Percentiles rank a stretch among this genome's conserved stretches.
Conservation (phyloP, 805 yeast species). For the Cyberlindnera americana region DNA sequence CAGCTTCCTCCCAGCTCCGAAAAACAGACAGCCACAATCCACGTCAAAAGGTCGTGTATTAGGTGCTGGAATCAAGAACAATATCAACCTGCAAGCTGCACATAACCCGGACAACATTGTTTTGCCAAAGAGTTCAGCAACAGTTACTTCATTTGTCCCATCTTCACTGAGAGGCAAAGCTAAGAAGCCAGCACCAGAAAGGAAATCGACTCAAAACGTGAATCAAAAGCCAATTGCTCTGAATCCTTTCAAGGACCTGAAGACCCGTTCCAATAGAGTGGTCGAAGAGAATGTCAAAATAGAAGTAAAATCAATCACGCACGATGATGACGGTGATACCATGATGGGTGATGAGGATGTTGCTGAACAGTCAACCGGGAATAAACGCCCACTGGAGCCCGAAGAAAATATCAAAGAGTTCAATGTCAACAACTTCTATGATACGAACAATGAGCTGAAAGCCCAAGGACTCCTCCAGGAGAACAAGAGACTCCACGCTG, state of each 20-base stretch:
- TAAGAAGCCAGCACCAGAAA: neutral
- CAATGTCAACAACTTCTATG: slow-evolving; percentile 20
- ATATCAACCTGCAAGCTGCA: slow-evolving; percentile 14
- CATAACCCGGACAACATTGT: slow-evolving; percentile 20
- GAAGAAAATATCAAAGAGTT: slow-evolving; percentile 21
- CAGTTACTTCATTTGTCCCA: slow-evolving; percentile 24
- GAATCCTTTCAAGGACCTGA: slow-evolving; percentile 1
- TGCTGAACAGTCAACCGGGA: neutral
- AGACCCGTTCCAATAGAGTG: neutral
- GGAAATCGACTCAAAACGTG: too few species aligned
- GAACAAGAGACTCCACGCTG: slow-evolving; percentile 22
- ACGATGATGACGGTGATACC: slow-evolving; percentile 6
- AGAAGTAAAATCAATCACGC: slow-evolving; percentile 1
- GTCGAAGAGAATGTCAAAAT: neutral
- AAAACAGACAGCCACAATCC: slow-evolving; percentile 12
- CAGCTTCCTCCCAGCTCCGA: slow-evolving; percentile 25
- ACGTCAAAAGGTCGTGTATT: slow-evolving; percentile 12
- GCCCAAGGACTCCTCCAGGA: slow-evolving; percentile 22
- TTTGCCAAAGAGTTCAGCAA: slow-evolving; percentile 11
- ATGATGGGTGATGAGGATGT: neutral
- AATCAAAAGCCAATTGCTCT: too few species aligned
- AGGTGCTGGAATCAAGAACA: slow-evolving; percentile 19
- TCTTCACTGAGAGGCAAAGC: slow-evolving; percentile 19
- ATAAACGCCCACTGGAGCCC: slow-evolving; percentile 6
- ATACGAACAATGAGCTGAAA: slow-evolving; percentile 22